A percentile compares a stretch with the other conserved stretches of the same genome.
phyloP scores from a whole-genome alignment of 306 rosid genomes.

The Ochetophila trinervis region DNA sequence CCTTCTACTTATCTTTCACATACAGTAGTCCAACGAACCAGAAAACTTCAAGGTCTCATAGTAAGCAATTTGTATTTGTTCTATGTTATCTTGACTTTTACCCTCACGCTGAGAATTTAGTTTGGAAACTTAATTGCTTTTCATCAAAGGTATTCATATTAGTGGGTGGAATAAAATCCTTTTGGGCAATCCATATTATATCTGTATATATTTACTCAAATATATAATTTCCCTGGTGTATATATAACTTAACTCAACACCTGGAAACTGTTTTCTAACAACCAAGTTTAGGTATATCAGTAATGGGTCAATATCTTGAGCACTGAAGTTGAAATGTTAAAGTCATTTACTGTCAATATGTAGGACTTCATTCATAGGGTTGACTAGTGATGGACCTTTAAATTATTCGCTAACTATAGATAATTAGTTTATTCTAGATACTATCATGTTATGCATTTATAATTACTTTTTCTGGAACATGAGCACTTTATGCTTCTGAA shows the following conservation, averaged over 20 bases:
- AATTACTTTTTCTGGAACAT: neutral
- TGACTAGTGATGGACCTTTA: neutral
- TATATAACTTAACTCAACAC: no score
- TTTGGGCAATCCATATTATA: no score
- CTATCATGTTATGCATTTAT: neutral
- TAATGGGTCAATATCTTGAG: neutral
- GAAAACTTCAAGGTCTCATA: conserved; percentile 57
- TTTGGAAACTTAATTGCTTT: no score
- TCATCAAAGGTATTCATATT: no score
- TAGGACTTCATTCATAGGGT: neutral
- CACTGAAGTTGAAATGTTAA: conserved; percentile 3
- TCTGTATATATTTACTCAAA: no score
- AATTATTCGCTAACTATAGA: neutral
- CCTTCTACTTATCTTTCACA: conserved; percentile 77
- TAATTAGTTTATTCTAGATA: neutral
- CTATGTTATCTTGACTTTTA: neutral
- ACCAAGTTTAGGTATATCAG: conserved; percentile 7
- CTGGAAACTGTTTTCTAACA: no score
- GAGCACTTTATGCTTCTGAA: neutral
- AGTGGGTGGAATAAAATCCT: no score
- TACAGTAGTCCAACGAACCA: conserved; percentile 48
- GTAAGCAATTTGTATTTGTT: conserved; percentile 44
- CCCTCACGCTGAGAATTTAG: neutral
- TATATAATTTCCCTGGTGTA: no score
- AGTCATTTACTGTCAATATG: neutral